Evolutionary conservation across 768 basidiomycete species (phyloP).

Genomic region (Rubroboletus satanas): DNA sequence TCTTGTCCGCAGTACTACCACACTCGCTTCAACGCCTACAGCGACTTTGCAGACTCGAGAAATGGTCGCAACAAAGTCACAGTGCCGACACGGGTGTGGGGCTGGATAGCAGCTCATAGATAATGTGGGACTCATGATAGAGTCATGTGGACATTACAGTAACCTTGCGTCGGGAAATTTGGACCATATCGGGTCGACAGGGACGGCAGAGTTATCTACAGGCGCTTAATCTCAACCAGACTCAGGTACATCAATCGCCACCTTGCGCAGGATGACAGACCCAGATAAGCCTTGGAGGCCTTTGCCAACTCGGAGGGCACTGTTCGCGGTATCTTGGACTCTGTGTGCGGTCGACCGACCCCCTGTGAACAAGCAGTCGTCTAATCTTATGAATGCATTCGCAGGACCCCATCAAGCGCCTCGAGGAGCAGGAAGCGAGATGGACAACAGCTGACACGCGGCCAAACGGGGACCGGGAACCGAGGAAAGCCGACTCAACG

Average conservation of each 20-base stretch:
- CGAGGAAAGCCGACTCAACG: background rate
- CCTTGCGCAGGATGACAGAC: constrained; percentile 9
- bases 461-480: background rate
- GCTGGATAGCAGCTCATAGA: no score
- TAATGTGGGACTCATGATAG: no score
- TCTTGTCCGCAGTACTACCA: background rate
- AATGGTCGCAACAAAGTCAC: no score
- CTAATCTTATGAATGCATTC: background rate
- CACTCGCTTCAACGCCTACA: background rate
- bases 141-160: background rate
- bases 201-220: background rate
- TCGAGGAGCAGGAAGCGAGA: constrained; percentile 23
- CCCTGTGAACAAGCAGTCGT: background rate
- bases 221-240: background rate
- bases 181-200: background rate
- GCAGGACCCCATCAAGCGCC: background rate
- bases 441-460: constrained; percentile 9
- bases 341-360: background rate
- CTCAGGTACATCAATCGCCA: constrained; percentile 17
- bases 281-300: no score
- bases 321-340: no score
- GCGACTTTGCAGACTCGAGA: no score
- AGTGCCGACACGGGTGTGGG: background rate
- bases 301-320: no score
- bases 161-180: background rate